These are phyloP conservation scores for Epichloe sylvatica DNA, from an alignment of 2,329 filamentous ascomycete species.

Conservation along the genomic window DNA sequence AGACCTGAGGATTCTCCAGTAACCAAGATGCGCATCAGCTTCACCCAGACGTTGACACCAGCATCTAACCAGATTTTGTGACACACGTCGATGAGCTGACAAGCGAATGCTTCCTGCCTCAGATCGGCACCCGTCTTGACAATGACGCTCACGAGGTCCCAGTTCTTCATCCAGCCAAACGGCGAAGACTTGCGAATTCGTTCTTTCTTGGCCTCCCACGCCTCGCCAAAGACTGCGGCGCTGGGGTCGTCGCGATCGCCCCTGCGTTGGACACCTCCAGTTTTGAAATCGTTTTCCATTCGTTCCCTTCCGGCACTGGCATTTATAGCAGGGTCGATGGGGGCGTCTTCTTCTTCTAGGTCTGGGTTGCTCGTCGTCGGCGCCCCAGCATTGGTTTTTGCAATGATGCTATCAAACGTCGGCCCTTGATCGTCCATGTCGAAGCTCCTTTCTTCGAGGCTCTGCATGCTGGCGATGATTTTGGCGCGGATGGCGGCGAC, in stretches of 20 bases:
- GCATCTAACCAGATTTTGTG: constrained; percentile 71
- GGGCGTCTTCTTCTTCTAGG: constrained; percentile 42
- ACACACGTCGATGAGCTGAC: constrained; percentile 70
- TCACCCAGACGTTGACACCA: constrained; percentile 68
- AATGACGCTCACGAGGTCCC: constrained; percentile 77
- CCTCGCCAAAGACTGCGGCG: constrained; percentile 74
- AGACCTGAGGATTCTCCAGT: constrained; percentile 74
- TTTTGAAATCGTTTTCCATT: constrained; percentile 85
- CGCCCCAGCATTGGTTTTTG: constrained; percentile 47
- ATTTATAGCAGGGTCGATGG: constrained; percentile 42
- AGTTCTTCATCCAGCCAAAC: constrained; percentile 82
- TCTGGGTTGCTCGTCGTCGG: constrained; percentile 27
- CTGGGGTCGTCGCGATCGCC: constrained; percentile 76
- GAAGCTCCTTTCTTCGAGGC: constrained; percentile 72
- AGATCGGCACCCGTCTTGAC: constrained; percentile 77
- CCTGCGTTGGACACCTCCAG: constrained; percentile 65
- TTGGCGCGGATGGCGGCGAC: constrained; percentile 73
- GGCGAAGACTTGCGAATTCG: constrained; percentile 71
- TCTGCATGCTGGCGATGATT: constrained; percentile 86
- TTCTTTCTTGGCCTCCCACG: constrained; percentile 73
- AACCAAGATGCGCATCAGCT: constrained; percentile 74
- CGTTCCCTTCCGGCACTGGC: constrained; percentile 62
- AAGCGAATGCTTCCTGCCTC: constrained; percentile 74
- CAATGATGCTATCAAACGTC: constrained; percentile 73
- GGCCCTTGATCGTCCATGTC: constrained; percentile 59